A percentile compares a stretch with the other conserved stretches of the same genome.
Evolutionary conservation across 805 yeast genomes (phyloP).

Genomic region (Schwanniomyces sp.): DNA sequence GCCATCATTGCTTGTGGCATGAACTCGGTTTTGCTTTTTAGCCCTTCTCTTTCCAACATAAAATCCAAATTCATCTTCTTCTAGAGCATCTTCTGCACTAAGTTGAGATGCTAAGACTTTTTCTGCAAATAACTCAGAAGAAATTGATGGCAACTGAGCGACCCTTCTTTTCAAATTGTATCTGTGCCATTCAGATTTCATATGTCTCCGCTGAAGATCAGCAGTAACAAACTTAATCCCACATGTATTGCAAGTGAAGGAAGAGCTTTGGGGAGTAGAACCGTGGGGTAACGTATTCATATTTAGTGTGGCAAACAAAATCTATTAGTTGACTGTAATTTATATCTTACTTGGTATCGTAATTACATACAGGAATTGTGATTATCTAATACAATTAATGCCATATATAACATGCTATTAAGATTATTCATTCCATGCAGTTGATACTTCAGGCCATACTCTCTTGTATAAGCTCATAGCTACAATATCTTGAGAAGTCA

Average conservation of each 20-base stretch:
- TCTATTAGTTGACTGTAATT: background rate
- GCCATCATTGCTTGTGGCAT: slow-evolving; percentile 10
- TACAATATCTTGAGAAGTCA: slow-evolving; percentile 88
- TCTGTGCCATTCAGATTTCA: slow-evolving; percentile 48
- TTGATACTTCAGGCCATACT: slow-evolving; percentile 74
- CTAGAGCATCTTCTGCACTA: slow-evolving; percentile 15
- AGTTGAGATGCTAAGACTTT: slow-evolving; percentile 47
- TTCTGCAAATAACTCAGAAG: slow-evolving; percentile 67
- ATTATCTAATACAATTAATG: background rate
- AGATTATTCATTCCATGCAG: slow-evolving; percentile 27
- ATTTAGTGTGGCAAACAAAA: background rate
- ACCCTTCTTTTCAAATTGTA: slow-evolving; percentile 45
- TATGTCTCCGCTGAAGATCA: slow-evolving; percentile 40
- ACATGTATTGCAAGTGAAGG: slow-evolving; percentile 42
- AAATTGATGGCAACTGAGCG: slow-evolving; percentile 65
- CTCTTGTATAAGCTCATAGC: slow-evolving; percentile 94
- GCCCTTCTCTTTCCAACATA: slow-evolving; percentile 28
- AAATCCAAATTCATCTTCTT: slow-evolving; percentile 60
- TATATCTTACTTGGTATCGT: background rate
- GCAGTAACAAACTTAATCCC: slow-evolving; percentile 37
- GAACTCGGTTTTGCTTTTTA: slow-evolving; percentile 22
- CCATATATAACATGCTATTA: slow-evolving; percentile 1
- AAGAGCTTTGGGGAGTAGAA: slow-evolving; percentile 21
- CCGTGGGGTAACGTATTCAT: slow-evolving; percentile 16
- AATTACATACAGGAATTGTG: background rate